Conservation (phyloP, 140 eudicot genomes). For the Oenanthe javanica region DNA sequence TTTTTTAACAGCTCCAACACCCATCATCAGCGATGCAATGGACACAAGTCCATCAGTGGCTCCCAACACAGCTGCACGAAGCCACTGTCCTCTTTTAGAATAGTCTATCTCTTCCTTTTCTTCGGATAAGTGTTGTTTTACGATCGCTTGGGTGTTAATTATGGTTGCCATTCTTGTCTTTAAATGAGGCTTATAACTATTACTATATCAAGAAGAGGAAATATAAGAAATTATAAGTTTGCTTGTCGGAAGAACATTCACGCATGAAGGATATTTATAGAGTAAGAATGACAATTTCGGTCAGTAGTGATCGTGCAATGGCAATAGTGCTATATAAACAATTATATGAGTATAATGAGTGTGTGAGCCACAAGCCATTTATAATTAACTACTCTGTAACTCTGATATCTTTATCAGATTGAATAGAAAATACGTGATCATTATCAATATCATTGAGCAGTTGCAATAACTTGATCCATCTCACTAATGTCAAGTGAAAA, state of each 20-base stretch:
- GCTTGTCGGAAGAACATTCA: conserved; percentile 17
- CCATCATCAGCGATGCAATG: conserved; percentile 44
- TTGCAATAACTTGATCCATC: not conserved
- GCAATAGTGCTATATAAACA: conserved; percentile 22
- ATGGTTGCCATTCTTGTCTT: conserved; percentile 25
- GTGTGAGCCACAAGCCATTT: conserved; percentile 17
- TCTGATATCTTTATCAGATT: not conserved
- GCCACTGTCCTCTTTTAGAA: conserved; percentile 51
- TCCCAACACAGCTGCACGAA: conserved; percentile 52
- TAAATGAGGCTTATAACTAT: conserved; percentile 1
- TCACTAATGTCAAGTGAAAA: not conserved
- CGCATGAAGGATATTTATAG: conserved; percentile 23
- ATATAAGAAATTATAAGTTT: conserved; percentile 4
- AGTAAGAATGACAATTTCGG: not conserved
- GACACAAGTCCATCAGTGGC: conserved; percentile 49
- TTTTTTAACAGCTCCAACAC: conserved; percentile 45
- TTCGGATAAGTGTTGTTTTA: conserved; percentile 15
- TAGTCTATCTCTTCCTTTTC: conserved; percentile 30
- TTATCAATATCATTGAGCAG: not conserved
- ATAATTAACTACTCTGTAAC: not conserved
- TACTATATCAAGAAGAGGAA: conserved; percentile 1
- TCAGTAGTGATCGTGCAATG: conserved; percentile 9
- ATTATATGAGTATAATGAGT: conserved; percentile 16
- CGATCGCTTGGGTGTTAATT: conserved; percentile 15
- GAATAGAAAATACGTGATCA: not conserved